Conservation (phyloP, 2,329 filamentous ascomycete species). For the Didymellaceae sp. region DNA sequence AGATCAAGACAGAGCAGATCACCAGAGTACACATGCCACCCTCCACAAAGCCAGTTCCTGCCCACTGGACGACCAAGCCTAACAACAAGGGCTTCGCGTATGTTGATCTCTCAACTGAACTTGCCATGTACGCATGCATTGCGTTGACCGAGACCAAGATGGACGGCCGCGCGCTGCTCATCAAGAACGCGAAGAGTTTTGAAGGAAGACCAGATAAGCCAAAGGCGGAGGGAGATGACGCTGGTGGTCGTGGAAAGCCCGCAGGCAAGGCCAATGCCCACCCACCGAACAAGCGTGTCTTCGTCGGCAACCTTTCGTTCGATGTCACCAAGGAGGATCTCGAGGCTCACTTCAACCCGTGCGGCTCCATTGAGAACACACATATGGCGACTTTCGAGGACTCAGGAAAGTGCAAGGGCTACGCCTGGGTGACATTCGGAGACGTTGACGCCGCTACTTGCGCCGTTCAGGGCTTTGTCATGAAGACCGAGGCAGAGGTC, state of each 20-base stretch:
- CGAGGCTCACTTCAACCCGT: slow-evolving; percentile 80
- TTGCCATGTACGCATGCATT: slow-evolving; percentile 77
- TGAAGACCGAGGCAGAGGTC: slow-evolving; percentile 64
- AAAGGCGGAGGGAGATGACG: slow-evolving; percentile 42
- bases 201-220: slow-evolving; percentile 83
- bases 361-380: slow-evolving; percentile 80
- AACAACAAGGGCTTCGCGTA: slow-evolving; percentile 96
- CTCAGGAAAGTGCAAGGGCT: slow-evolving; percentile 96
- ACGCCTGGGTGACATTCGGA: slow-evolving; percentile 91
- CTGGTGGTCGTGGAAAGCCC: slow-evolving; percentile 39
- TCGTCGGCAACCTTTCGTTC: slow-evolving; percentile 69
- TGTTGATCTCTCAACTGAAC: slow-evolving; percentile 79
- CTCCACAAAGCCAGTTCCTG: slow-evolving; percentile 47
- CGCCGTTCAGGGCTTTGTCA: slow-evolving; percentile 82
- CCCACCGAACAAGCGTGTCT: slow-evolving; percentile 78
- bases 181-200: slow-evolving; percentile 91
- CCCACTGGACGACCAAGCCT: slow-evolving; percentile 56
- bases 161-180: slow-evolving; percentile 78
- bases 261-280: slow-evolving; percentile 50
- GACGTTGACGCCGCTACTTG: slow-evolving; percentile 75
- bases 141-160: slow-evolving; percentile 85
- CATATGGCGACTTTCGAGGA: slow-evolving; percentile 97
- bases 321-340: slow-evolving; percentile 75
- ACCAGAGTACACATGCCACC: slow-evolving; percentile 83
- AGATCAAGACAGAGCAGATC: slow-evolving; percentile 69